Conservation (phyloP, 768 basidiomycete genomes). For the Mycena belliarum region DNA sequence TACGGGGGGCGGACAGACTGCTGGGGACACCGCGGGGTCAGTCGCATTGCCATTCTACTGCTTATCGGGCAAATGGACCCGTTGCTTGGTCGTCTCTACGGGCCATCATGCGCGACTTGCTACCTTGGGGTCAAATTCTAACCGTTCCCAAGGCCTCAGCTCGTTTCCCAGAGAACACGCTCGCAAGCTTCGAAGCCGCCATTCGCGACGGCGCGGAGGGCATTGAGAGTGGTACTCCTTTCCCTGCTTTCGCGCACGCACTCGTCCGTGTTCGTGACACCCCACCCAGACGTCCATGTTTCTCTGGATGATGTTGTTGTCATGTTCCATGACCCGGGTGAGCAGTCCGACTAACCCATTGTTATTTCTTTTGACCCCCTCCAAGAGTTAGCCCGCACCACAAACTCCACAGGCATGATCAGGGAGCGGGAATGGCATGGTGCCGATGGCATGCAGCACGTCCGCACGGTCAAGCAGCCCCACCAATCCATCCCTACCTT, state of each 20-base stretch:
- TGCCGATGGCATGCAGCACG: constrained; percentile 69
- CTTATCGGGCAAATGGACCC: too few species aligned
- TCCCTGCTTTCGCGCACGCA: constrained; percentile 31
- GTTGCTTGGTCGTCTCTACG: too few species aligned
- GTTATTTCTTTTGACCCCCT: constrained; percentile 17
- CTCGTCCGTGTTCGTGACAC: constrained; percentile 48
- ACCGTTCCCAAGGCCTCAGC: constrained; percentile 68
- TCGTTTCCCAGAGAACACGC: constrained; percentile 89
- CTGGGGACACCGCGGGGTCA: constrained; percentile 57
- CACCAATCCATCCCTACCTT: constrained; percentile 91
- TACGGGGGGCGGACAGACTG: constrained; percentile 53
- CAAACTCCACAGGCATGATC: constrained; percentile 76
- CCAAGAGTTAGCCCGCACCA: constrained; percentile 74
- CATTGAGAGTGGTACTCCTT: constrained; percentile 92
- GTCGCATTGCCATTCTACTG: constrained; percentile 14
- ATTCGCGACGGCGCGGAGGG: constrained; percentile 94
- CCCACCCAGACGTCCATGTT: constrained; percentile 86
- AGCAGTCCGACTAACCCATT: constrained; percentile 25
- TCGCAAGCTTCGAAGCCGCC: constrained; percentile 93
- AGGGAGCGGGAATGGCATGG: constrained; percentile 74
- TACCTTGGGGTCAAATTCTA: not conserved
- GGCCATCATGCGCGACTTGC: too few species aligned
- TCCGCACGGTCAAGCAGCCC: constrained; percentile 78
- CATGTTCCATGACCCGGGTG: constrained; percentile 95
- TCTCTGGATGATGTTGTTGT: constrained; percentile 84